These are phyloP conservation scores for Aureobasidium sp. DNA, from an alignment of 2,329 filamentous ascomycete genomes.

Conservation along the genomic window DNA sequence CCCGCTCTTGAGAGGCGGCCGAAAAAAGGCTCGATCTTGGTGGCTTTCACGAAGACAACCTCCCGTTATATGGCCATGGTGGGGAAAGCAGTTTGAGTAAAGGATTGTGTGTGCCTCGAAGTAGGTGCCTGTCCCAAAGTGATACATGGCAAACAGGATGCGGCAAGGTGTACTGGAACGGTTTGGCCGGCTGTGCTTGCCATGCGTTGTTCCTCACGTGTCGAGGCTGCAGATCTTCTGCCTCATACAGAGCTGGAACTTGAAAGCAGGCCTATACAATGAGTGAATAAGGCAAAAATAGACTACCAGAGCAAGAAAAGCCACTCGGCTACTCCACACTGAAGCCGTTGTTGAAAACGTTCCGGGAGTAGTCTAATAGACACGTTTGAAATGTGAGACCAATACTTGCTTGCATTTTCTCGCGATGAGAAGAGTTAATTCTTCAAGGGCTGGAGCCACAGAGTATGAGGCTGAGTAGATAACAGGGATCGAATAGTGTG, in stretches of 20 bases:
- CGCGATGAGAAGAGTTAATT: not conserved
- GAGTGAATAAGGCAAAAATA: not conserved
- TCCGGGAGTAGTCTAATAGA: constrained; percentile 10
- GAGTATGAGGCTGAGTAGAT: not conserved
- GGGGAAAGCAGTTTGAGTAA: not conserved
- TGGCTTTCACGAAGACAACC: not conserved
- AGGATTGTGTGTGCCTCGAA: not conserved
- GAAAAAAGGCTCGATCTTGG: not conserved
- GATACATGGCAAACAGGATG: constrained; percentile 3
- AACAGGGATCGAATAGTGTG: not conserved
- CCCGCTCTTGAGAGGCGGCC: not conserved
- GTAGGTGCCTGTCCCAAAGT: not conserved
- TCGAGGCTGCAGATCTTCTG: not conserved
- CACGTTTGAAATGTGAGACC: constrained; percentile 11
- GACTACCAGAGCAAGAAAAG: not conserved
- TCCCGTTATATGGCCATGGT: not conserved
- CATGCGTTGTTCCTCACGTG: not conserved
- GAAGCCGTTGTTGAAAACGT: not conserved
- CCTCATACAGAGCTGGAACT: not conserved
- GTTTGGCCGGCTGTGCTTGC: not conserved
- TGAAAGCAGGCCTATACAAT: not conserved
- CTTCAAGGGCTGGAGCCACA: not conserved
- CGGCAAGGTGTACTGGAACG: not conserved
- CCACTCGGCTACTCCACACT: constrained; percentile 7
- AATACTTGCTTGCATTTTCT: constrained; percentile 4